Evolutionary conservation across 2,329 filamentous ascomycete species (phyloP).

Genomic region (Penicillium oxalicum): DNA sequence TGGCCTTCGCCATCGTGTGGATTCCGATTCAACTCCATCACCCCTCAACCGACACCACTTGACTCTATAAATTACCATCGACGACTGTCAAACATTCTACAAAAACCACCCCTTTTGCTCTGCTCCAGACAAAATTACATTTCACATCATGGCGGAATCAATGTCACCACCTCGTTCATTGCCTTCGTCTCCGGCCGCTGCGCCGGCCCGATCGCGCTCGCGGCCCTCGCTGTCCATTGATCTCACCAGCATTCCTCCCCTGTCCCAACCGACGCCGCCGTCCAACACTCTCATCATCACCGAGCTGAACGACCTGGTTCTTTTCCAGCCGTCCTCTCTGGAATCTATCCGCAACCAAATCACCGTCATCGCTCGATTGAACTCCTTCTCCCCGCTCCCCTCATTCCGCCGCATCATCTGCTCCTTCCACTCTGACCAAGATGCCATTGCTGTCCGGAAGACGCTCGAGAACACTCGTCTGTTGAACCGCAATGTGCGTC

Average conservation of each 20-base stretch:
- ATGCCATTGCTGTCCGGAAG: conserved; percentile 41
- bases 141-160: conserved; percentile 18
- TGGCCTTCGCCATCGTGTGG: not conserved
- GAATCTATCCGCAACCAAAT: conserved; percentile 40
- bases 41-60: no score
- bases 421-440: conserved; percentile 41
- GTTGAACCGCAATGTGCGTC: conserved; percentile 28
- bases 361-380: conserved; percentile 37
- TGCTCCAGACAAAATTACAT: not conserved
- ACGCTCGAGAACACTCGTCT: conserved; percentile 37
- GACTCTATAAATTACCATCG: not conserved
- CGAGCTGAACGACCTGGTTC: conserved; percentile 40
- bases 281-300: conserved; percentile 49
- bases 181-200: conserved; percentile 21
- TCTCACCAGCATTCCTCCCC: conserved; percentile 40
- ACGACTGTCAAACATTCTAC: not conserved
- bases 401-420: conserved; percentile 48
- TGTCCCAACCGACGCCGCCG: conserved; percentile 42
- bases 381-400: conserved; percentile 48
- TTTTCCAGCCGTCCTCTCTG: conserved; percentile 44
- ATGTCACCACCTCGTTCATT: conserved; percentile 20
- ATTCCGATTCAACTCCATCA: no score
- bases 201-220: conserved; percentile 22
- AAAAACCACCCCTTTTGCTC: not conserved
- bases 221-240: conserved; percentile 42